Base-by-base conservation (phyloP, 2,329 filamentous ascomycete genomes). In the Tolypocladium nubicola region DNA sequence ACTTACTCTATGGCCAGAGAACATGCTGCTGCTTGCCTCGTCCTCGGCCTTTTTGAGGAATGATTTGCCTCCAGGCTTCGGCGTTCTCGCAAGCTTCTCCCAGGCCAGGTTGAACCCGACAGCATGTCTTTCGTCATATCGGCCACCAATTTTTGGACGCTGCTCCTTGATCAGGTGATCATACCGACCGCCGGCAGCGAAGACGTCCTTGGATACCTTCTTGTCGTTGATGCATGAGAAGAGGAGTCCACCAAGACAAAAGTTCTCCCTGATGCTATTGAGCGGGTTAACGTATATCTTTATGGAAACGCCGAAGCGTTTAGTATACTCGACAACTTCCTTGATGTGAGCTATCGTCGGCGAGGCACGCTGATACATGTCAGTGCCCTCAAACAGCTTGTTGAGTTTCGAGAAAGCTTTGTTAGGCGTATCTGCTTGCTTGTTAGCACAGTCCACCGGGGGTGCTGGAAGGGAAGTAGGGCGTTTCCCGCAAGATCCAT, bases 91-190 rank as follows among this genome's bases (percentile, higher is more conserved):
- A 4, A 96, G 76, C 58, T 87, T 84, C 65, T 97, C 92, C 85
- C 92, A 95, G 30, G 89, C 89, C 45, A 97, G 76, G 66, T 91
- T 95, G 68, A 97, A 93, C 1, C 95, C 94, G 13, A 97, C 94
- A 6, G 90, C 93, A 67, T 95, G 90, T 23, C 84, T 83, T 64
- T 86, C 84, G 57, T 83, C 79, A 49, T 81, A 76, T 57, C 81
- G 81, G 30, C 78, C 80, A 45, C 83, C 78, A 47, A 85, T 81
- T 61, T 85, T 87, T 6, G 89, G 88, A 10, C 86, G 83, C 66
- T 95, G 89, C 60, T 95, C 89, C 68, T 86, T 85, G 62, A 99
- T 93, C 23, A 99, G 76, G 53, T 85, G 84, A 69, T 99, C 95
- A 68, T 99, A 99, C 53, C 94, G 84, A 2, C 94, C 94, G 54